Conservation (phyloP, 345 rosid genomes). For the Citrus mangshanensis region DNA sequence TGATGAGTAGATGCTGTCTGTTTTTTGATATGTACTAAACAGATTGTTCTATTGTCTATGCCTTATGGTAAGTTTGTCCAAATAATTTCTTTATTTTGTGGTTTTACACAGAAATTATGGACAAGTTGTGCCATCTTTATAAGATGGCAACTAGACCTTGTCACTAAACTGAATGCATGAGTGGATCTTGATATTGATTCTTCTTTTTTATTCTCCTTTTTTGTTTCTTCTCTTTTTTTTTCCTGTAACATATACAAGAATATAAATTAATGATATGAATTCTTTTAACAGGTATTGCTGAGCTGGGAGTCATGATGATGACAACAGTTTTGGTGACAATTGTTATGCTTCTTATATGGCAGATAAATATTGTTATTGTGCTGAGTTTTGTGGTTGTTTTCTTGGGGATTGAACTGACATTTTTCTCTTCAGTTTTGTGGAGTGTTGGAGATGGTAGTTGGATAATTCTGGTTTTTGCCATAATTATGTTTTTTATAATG, state of each 20-base stretch:
- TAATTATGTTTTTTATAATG: slow-evolving; percentile 84
- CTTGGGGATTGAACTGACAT: slow-evolving; percentile 78
- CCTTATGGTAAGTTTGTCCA: background rate
- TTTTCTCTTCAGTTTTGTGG: slow-evolving; percentile 84
- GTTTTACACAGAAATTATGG: background rate
- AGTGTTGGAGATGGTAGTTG: slow-evolving; percentile 92
- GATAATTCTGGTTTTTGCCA: slow-evolving; percentile 87
- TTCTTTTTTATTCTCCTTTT: too few species aligned
- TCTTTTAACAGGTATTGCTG: slow-evolving; percentile 78
- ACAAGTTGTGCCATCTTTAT: background rate
- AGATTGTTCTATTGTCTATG: background rate
- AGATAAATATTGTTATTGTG: slow-evolving; percentile 80
- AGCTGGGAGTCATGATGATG: slow-evolving; percentile 99
- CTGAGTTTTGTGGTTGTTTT: slow-evolving; percentile 62
- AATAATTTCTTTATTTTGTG: background rate
- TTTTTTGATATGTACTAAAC: background rate
- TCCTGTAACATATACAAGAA: background rate
- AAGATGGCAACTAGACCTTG: background rate
- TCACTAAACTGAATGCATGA: background rate
- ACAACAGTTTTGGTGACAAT: slow-evolving; percentile 85
- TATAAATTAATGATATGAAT: slow-evolving; percentile 21
- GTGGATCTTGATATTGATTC: background rate
- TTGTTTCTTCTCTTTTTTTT: background rate
- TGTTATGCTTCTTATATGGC: slow-evolving; percentile 99
- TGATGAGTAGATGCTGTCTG: background rate